Base-by-base conservation (phyloP, 2,329 filamentous ascomycete species). In the Hymenoscyphus fructigenus region DNA sequence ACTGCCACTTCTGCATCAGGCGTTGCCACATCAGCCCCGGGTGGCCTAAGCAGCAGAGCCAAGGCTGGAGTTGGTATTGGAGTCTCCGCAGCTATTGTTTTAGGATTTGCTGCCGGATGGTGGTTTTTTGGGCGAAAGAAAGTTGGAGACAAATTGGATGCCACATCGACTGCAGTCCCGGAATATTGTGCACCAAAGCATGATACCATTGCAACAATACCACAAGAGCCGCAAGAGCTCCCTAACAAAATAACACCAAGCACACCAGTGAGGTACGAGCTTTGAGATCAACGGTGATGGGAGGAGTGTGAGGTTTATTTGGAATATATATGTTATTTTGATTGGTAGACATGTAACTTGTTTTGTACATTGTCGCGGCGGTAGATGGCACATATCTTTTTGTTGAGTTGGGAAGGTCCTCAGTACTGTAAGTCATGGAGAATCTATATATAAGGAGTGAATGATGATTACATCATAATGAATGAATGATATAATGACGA, bases 51-150 rank as follows among this genome's bases (percentile, higher is more conserved):
- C 32, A 57, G 12, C 23, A 29, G 14, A 20, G 62, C 32, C 55
- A 64, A 64, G 32, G 32, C 47, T 57, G 62, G 62, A 17, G 28
- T 64, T 36, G 57, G 62, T 29, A 57, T 64, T 56, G 62, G 62
- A 32, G 50, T 64, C 29, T 55, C 57, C 26, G 38, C 53, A 7
- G 62, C 62, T 14, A 32, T 60, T 17, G 17, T 64, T 23, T 15
- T 64, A 44, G 58, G 62, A 2, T 15, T 64, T 20, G 29, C 28
- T 20, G 62, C 47, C 17, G 62, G 62, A 3, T 64, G 62, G 62
- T 56, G 60, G 12, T 23, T 60, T 14, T 64, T 60, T 36, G 62
- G 57, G 3, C 55, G 55, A 20, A 32, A 26, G 57, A 38, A 47
- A 44, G 20, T 23, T 23, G 47, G 20, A 23, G 47, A 26, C 7